phyloP scores from a whole-genome alignment of 208 protist genomes.

The Tritrichomonas musculus region DNA sequence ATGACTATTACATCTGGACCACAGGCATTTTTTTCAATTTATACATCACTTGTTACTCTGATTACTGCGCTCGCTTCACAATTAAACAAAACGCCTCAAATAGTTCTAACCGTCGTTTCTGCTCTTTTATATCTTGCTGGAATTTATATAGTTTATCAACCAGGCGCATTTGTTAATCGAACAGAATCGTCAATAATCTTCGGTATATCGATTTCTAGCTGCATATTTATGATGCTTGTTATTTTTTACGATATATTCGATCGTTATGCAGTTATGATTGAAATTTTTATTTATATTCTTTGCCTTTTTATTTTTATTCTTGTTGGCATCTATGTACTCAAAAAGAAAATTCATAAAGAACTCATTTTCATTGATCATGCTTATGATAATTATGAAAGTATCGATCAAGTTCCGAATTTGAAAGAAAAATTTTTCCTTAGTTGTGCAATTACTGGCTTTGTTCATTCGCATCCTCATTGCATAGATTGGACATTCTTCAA shows the following conservation, averaged over 20 bases:
- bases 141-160: too few species aligned
- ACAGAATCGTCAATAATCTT: not conserved
- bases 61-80: not conserved
- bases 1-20: not conserved
- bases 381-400: too few species aligned
- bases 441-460: not conserved
- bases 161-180: not conserved
- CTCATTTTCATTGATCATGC: too few species aligned
- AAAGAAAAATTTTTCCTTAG: not conserved
- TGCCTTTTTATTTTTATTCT: too few species aligned
- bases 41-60: not conserved
- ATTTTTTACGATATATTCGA: too few species aligned
- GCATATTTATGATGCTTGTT: too few species aligned
- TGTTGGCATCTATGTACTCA: too few species aligned
- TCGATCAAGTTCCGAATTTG: not conserved
- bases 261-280: too few species aligned
- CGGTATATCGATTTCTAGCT: too few species aligned
- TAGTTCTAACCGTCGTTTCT: not conserved
- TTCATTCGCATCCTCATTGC: not conserved
- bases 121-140: not conserved
- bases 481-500: not conserved
- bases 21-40: not conserved
- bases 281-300: too few species aligned
- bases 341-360: too few species aligned
- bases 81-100: not conserved